Evolutionary conservation across 352 stramenopile genomes (phyloP).

Genomic region (Phytophthora sojae): DNA sequence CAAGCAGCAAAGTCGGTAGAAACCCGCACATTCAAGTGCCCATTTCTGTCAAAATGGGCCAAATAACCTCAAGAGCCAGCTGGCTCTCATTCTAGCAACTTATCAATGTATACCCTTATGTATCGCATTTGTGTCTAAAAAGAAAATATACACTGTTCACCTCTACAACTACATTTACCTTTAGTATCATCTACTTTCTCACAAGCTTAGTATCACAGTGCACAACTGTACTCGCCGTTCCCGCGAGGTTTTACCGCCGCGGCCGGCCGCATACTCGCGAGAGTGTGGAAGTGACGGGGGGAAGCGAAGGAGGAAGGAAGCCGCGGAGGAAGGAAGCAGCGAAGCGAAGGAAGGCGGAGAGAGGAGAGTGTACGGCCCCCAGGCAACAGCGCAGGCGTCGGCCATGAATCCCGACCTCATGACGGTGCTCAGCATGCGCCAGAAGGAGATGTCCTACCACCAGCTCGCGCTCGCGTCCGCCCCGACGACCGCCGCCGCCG

Average conservation of each 20-base stretch:
- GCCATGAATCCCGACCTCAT: slow-evolving; percentile 67
- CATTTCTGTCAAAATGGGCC: too few species aligned
- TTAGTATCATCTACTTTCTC: too few species aligned
- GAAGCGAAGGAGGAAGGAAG: slow-evolving; percentile 31
- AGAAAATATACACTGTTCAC: too few species aligned
- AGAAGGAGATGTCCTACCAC: slow-evolving; percentile 86
- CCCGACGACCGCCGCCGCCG: slow-evolving; percentile 29
- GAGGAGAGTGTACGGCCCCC: slow-evolving; percentile 1
- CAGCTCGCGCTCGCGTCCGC: slow-evolving; percentile 46
- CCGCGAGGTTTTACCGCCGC: background rate
- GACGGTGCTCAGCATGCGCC: slow-evolving; percentile 83
- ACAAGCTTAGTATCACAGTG: too few species aligned
- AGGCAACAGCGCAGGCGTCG: slow-evolving; percentile 10
- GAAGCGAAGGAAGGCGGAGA: slow-evolving; percentile 14
- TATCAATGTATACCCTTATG: too few species aligned
- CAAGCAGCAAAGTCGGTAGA: too few species aligned
- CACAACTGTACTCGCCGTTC: background rate
- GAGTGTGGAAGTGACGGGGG: slow-evolving; percentile 59
- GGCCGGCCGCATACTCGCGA: background rate
- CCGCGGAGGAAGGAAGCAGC: slow-evolving; percentile 21
- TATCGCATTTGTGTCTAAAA: too few species aligned
- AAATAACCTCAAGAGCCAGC: too few species aligned
- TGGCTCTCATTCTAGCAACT: too few species aligned
- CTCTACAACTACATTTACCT: too few species aligned
- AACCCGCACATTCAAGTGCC: too few species aligned